Percentiles rank a stretch among this genome's conserved stretches.
phyloP scores from a whole-genome alignment of 2,329 filamentous ascomycete species.

The Xylariaceae sp. region DNA sequence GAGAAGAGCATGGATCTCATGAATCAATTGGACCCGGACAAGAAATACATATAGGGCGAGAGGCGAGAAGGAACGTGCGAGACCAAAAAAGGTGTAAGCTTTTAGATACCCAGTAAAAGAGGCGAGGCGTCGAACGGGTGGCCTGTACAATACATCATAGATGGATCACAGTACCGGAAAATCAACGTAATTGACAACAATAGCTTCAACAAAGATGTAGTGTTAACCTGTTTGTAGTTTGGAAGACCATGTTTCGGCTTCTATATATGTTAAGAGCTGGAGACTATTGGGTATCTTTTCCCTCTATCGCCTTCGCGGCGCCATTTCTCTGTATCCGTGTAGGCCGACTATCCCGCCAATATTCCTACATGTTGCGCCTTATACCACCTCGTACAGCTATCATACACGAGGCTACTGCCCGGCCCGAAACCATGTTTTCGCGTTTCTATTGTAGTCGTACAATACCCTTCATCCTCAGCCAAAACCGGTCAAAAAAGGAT shows the following conservation, averaged over 20 bases:
- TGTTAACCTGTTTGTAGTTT: conserved; percentile 4
- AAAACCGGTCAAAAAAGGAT: conserved; percentile 58
- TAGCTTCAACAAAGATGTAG: too few species aligned
- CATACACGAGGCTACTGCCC: conserved; percentile 5
- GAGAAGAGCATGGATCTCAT: conserved; percentile 95
- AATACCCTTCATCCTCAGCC: conserved; percentile 64
- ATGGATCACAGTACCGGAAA: not conserved
- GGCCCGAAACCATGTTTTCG: not conserved
- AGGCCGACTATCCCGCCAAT: not conserved
- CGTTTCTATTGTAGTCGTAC: conserved; percentile 59
- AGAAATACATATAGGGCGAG: conserved; percentile 72
- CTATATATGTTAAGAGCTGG: not conserved
- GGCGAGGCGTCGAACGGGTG: not conserved
- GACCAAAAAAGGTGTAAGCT: conserved; percentile 4
- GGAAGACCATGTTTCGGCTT: not conserved
- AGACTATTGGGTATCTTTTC: conserved; percentile 4
- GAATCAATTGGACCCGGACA: conserved; percentile 79
- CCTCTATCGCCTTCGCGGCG: not conserved
- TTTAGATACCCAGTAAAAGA: conserved; percentile 35
- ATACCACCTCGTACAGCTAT: conserved; percentile 7
- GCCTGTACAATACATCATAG: conserved; percentile 15
- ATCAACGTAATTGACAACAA: too few species aligned
- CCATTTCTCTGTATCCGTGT: not conserved
- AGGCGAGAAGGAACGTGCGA: conserved; percentile 66
- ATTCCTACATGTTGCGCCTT: not conserved